Base-by-base conservation (phyloP, 768 basidiomycete genomes). In the Russula vinacea region DNA sequence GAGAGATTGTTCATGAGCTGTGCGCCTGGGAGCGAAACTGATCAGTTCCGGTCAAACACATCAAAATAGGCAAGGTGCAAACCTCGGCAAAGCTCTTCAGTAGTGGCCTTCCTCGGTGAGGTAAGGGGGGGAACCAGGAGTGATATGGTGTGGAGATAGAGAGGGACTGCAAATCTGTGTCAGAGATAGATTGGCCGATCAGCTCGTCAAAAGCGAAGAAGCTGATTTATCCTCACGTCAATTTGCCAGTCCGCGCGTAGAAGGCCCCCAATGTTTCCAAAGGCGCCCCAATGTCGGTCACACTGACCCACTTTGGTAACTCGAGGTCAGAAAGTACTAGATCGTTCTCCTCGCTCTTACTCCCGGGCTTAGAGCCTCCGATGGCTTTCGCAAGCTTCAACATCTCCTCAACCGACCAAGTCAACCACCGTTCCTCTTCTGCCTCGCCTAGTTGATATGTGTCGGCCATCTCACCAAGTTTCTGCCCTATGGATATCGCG, bases 61-160 rank as follows among this genome's bases (percentile, higher is more conserved):
- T 35, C 37, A 44, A 40, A 7, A 1, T 40, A n/a, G 58, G n/a
- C 54, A 4, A 19, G 7, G 45, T 13, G 44, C 74, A 32, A 59
- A 86, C 87, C 86, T 75, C 84, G 76, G 70, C 88, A 90, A 56
- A 77, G 78, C 64, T 88, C 83, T 64, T 85, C 82, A 1, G 74
- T 33, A 17, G 69, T 68, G 14, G 74, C 71, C 16, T 69, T 66
- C 50, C 73, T 71, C 64, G 53, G 64, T 11, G 62, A 65, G 53
- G 29, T 57, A 19, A 69, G 67, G 0, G 77, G 73, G 3, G 84
- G 84, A 17, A 88, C 76, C 52, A 89, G 78, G 24, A 88, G 74
- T 0, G 83, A 82, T 51, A 86, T 79, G 9, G 87, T 85, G 65
- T 86, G 85, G 11, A 87, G 76, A 72, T 89, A 89, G 6, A 89